Percentiles rank a stretch among this genome's conserved stretches.
These are phyloP conservation scores for Byssochlamys sp. DNA, from an alignment of 2,329 filamentous ascomycete genomes.

Conservation along the genomic window DNA sequence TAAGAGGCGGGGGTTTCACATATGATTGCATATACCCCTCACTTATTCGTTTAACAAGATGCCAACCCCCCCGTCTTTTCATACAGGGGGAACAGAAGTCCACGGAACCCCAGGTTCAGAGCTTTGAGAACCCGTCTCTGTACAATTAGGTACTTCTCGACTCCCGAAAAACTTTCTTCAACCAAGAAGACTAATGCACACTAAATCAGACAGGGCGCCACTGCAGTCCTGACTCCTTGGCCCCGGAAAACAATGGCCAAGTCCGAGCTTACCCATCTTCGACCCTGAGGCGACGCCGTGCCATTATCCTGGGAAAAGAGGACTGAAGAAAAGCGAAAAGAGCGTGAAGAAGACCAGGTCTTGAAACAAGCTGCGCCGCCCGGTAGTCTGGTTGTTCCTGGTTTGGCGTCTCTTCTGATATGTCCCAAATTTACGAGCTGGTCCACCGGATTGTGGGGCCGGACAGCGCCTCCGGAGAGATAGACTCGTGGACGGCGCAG, in stretches of 20 bases:
- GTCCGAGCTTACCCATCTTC: neutral
- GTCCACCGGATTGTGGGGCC: neutral
- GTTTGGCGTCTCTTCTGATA: neutral
- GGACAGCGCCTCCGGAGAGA: neutral
- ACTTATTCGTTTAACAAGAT: neutral
- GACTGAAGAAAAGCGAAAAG: neutral
- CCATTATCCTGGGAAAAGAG: neutral
- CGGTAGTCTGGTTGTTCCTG: neutral
- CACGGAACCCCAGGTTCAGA: neutral
- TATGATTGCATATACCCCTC: neutral
- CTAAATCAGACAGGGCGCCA: neutral
- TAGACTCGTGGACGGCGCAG: neutral
- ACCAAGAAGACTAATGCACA: neutral
- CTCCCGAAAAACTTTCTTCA: neutral
- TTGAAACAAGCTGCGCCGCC: neutral
- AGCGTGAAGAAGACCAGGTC: neutral
- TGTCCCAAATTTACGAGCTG: neutral
- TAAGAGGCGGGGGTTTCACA: neutral
- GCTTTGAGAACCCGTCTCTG: neutral
- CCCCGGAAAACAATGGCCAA: neutral
- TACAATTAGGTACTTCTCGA: neutral
- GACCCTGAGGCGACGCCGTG: neutral
- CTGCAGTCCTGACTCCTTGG: neutral
- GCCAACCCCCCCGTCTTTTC: neutral
- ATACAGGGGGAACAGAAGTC: too few species aligned